Percentiles rank a stretch among this genome's conserved stretches.
These are phyloP conservation scores for Bassia scoparia DNA, from an alignment of 148 eudicot genomes.

Conservation along the genomic window DNA sequence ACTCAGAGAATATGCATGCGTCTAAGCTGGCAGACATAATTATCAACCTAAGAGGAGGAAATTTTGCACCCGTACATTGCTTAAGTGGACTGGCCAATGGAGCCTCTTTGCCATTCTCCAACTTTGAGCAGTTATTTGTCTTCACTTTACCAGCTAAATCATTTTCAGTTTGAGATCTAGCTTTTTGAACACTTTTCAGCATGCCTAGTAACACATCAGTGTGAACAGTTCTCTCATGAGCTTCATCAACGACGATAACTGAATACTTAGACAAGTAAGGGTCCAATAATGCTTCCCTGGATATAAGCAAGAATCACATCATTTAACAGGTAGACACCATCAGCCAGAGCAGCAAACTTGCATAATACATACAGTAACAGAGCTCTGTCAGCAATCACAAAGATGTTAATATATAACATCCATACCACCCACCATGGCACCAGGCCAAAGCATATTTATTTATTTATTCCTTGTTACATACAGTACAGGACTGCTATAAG, in stretches of 20 bases:
- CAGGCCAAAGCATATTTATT: no score
- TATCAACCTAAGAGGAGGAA: constrained; percentile 68
- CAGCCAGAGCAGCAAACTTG: not conserved
- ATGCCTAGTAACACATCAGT: constrained; percentile 94
- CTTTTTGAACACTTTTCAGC: constrained; percentile 74
- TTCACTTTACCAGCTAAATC: constrained; percentile 28
- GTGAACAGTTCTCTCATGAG: constrained; percentile 97
- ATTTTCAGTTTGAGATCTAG: constrained; percentile 44
- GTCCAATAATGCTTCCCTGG: constrained; percentile 96
- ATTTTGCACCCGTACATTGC: constrained; percentile 38
- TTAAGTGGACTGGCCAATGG: constrained; percentile 29
- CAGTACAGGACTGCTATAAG: no score
- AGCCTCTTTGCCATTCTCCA: constrained; percentile 36
- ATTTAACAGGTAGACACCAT: constrained; percentile 6
- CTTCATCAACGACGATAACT: constrained; percentile 85
- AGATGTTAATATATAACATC: not conserved
- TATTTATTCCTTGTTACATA: no score
- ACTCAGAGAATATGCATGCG: constrained; percentile 79
- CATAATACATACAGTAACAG: not conserved
- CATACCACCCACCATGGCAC: not conserved
- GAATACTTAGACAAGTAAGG: constrained; percentile 80
- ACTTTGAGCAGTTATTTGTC: constrained; percentile 25
- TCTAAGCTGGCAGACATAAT: constrained; percentile 99
- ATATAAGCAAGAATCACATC: constrained; percentile 27
- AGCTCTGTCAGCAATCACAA: not conserved